These are phyloP conservation scores for Saturnispora bothae DNA, from an alignment of 805 yeast species.

Conservation along the genomic window DNA sequence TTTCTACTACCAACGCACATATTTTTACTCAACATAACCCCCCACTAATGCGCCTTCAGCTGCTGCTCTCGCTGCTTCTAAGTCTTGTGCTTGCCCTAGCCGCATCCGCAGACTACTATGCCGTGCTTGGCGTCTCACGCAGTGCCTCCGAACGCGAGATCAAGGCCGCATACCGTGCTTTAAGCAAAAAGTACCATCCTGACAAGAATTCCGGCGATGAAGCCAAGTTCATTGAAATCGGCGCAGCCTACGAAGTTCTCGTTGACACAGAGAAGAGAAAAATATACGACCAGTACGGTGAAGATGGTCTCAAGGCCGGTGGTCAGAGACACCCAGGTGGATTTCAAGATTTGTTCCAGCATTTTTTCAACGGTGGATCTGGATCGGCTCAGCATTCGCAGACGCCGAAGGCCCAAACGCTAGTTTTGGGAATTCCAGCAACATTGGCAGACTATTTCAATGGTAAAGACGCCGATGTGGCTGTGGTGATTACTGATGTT, in stretches of 20 bases:
- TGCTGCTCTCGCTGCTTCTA: no score
- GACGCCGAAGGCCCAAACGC: constrained; percentile 51
- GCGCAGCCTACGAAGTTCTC: constrained; percentile 86
- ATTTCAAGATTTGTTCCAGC: constrained; percentile 45
- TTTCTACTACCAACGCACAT: no score
- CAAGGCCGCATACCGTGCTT: constrained; percentile 71
- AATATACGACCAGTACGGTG: constrained; percentile 69
- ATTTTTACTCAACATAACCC: no score
- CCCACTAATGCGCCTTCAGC: no score
- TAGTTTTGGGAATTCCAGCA: constrained; percentile 45
- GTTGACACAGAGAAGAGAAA: constrained; percentile 58
- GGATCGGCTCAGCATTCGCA: constrained; percentile 16
- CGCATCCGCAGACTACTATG: constrained; percentile 34
- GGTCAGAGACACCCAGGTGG: constrained; percentile 20
- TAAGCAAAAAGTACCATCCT: constrained; percentile 85
- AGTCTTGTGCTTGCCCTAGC: constrained; percentile 14
- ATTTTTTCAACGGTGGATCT: constrained; percentile 37
- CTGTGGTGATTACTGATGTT: constrained; percentile 56
- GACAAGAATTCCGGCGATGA: constrained; percentile 83
- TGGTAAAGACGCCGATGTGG: constrained; percentile 56
- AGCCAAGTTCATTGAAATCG: constrained; percentile 77
- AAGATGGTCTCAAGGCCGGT: constrained; percentile 49
- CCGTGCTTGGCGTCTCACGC: constrained; percentile 57
- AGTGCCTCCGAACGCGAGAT: constrained; percentile 72
- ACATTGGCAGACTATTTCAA: constrained; percentile 55